Evolutionary conservation across 345 rosid species (phyloP).

Genomic region (Combretum micranthum): DNA sequence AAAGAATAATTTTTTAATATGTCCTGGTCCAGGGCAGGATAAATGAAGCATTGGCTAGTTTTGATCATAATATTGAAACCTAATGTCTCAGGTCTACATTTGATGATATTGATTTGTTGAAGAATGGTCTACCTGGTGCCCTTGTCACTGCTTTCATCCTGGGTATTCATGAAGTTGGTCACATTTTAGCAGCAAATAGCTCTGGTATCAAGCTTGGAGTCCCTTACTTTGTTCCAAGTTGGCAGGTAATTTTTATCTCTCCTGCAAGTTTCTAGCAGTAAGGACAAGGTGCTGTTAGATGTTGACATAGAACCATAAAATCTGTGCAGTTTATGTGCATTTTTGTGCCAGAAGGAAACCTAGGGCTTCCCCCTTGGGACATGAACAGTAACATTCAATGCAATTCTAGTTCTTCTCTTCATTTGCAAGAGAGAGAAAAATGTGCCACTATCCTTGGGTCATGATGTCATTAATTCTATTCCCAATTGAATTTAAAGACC

Average conservation of each 20-base stretch:
- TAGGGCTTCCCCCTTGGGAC: too few species aligned
- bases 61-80: conserved; percentile 1
- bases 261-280: background rate
- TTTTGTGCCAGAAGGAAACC: too few species aligned
- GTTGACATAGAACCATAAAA: too few species aligned
- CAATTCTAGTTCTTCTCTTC: too few species aligned
- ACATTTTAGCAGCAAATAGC: conserved; percentile 58
- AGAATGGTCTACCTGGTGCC: conserved; percentile 84
- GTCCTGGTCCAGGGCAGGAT: background rate
- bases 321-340: background rate
- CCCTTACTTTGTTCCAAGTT: conserved; percentile 92
- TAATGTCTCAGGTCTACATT: conserved; percentile 55
- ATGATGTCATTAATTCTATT: too few species aligned
- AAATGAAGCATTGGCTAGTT: background rate
- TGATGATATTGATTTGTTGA: conserved; percentile 65
- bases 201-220: conserved; percentile 71
- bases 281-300: background rate
- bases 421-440: too few species aligned
- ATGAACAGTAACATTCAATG: too few species aligned
- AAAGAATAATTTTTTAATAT: background rate
- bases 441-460: too few species aligned
- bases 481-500: too few species aligned
- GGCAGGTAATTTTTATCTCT: conserved; percentile 61
- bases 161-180: conserved; percentile 78
- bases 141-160: conserved; percentile 68